Evolutionary conservation across 495 filamentous ascomycete genomes (phyloP).

Genomic region (Lepidopterella palustris): DNA sequence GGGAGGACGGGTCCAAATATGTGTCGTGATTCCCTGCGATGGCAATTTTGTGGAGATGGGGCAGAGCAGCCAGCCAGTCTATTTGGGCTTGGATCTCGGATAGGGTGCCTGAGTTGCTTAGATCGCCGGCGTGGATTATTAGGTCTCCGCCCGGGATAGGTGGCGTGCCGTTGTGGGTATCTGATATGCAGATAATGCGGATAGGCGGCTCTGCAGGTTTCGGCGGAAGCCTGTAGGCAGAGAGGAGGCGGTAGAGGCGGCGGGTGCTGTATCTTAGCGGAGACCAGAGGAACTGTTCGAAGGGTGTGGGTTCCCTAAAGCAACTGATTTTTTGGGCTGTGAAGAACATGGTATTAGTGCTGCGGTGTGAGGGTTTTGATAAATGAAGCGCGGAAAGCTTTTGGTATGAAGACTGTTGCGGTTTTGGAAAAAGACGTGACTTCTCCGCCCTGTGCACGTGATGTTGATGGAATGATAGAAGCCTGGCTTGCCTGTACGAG

Average conservation of each 20-base stretch:
- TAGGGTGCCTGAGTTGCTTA: constrained; percentile 62
- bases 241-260: neutral
- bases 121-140: constrained; percentile 81
- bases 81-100: constrained; percentile 61
- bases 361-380: too few relatives aligned
- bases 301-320: neutral
- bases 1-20: constrained; percentile 57
- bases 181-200: constrained; percentile 77
- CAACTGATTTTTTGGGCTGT: neutral
- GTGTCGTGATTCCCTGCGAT: constrained; percentile 82
- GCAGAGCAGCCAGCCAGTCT: constrained; percentile 65
- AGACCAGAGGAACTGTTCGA: neutral
- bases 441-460: too few relatives aligned
- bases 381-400: too few relatives aligned
- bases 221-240: neutral
- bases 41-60: constrained; percentile 69
- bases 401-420: too few relatives aligned
- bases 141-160: constrained; percentile 70
- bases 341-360: too few relatives aligned
- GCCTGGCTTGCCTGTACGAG: too few relatives aligned
- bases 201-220: constrained; percentile 44
- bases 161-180: constrained; percentile 66
- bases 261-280: neutral
- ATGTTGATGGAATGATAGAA: too few relatives aligned
- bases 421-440: too few relatives aligned